A percentile compares a stretch with the other conserved stretches of the same genome.
Evolutionary conservation across 164 flowering plant species (phyloP).

Genomic region (Vitis labrusca): DNA sequence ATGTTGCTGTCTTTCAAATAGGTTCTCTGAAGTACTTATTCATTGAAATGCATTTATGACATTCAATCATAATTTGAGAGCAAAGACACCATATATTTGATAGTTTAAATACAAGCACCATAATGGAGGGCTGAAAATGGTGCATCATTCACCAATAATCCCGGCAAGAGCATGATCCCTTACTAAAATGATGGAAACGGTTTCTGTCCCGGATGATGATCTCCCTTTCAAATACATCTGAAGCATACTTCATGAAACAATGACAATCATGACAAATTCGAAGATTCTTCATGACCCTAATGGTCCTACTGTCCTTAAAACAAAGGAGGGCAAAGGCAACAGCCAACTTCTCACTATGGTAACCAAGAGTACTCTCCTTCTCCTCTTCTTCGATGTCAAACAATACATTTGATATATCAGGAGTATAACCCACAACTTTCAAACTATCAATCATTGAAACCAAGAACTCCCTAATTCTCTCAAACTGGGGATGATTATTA

Average conservation of each 20-base stretch:
- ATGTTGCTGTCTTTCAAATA: no score
- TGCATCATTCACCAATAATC: constrained; percentile 46
- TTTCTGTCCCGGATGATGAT: constrained; percentile 53
- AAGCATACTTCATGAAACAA: constrained; percentile 55
- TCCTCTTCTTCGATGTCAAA: constrained; percentile 48
- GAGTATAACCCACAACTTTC: constrained; percentile 28
- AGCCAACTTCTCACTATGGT: constrained; percentile 48
- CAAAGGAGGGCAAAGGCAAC: constrained; percentile 35
- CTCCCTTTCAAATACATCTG: constrained; percentile 32
- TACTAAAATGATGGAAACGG: constrained; percentile 51
- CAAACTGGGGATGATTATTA: constrained; percentile 30
- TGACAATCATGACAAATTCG: constrained; percentile 59
- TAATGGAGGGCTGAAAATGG: no score
- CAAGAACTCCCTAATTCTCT: constrained; percentile 32
- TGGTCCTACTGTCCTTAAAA: constrained; percentile 20
- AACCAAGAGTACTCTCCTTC: constrained; percentile 34
- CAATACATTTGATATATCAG: constrained; percentile 26
- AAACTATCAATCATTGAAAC: constrained; percentile 23
- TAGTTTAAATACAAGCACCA: no score
- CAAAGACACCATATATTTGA: no score
- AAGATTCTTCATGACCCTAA: constrained; percentile 54
- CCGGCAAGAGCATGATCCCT: constrained; percentile 47
- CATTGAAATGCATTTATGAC: no score
- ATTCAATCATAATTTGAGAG: no score
- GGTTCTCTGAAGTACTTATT: no score